These are phyloP conservation scores for Dacryopinax primogenitus DNA, from an alignment of 768 basidiomycete genomes.

Conservation along the genomic window DNA sequence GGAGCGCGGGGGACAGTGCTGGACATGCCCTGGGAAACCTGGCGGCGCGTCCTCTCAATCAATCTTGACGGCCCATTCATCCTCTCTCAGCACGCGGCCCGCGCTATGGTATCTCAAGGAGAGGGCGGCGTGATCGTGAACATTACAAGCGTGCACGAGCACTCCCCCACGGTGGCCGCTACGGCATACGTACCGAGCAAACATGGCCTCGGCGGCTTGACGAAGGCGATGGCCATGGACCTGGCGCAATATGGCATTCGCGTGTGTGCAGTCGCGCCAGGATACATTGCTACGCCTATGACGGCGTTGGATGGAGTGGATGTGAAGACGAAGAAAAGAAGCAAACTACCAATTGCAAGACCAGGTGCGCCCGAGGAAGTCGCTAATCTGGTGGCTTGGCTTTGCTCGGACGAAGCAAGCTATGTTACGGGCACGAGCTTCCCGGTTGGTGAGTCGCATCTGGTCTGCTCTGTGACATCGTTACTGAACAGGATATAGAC, in stretches of 20 bases:
- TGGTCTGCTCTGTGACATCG: neutral
- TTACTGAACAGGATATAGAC: neutral
- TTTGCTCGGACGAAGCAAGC: conserved; percentile 14
- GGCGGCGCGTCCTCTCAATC: neutral
- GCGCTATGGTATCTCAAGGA: neutral
- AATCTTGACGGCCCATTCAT: conserved; percentile 10
- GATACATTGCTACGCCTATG: conserved; percentile 12
- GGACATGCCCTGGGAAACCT: conserved; percentile 6
- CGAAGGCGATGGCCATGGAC: conserved; percentile 13
- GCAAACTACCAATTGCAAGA: conserved; percentile 8
- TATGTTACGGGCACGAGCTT: conserved; percentile 13
- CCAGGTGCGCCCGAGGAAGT: conserved; percentile 14
- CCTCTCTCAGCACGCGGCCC: conserved; percentile 5
- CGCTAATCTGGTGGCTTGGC: conserved; percentile 12
- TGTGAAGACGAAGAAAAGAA: neutral
- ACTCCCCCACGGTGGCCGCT: neutral
- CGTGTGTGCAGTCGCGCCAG: conserved; percentile 12
- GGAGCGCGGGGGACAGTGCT: conserved; percentile 3
- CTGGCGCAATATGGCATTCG: conserved; percentile 12
- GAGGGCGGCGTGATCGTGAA: conserved; percentile 8
- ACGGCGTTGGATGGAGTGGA: neutral
- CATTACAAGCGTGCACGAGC: conserved; percentile 5
- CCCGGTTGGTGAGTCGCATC: neutral
- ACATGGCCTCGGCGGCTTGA: conserved; percentile 11
- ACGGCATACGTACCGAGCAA: conserved; percentile 9